Conservation (phyloP, 805 yeast genomes). For the Torulaspora microellipsoides region DNA sequence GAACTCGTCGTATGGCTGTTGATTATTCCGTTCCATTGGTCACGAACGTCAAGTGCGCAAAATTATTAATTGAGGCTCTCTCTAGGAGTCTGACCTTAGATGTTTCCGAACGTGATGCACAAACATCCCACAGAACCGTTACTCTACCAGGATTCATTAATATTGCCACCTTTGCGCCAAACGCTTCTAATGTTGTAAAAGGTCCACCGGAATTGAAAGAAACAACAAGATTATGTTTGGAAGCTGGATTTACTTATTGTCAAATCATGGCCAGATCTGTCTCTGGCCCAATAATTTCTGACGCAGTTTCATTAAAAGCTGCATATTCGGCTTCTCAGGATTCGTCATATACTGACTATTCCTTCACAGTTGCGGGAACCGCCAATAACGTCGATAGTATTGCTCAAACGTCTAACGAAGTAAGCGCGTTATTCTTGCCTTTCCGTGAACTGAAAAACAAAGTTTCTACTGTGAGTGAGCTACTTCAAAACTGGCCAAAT, state of each 20-base stretch:
- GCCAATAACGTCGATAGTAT: conserved; percentile 60
- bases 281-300: conserved; percentile 57
- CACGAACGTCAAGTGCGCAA: conserved; percentile 96
- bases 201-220: conserved; percentile 58
- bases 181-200: conserved; percentile 42
- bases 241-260: conserved; percentile 84
- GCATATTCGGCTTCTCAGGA: conserved; percentile 51
- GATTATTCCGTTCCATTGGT: conserved; percentile 97
- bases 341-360: conserved; percentile 73
- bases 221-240: conserved; percentile 64
- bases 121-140: conserved; percentile 80
- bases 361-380: conserved; percentile 79
- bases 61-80: conserved; percentile 90
- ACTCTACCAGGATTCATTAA: conserved; percentile 84
- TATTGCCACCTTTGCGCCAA: conserved; percentile 73
- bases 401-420: conserved; percentile 55
- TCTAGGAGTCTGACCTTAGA: conserved; percentile 63
- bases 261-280: conserved; percentile 71
- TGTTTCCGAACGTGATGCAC: conserved; percentile 76
- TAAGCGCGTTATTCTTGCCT: conserved; percentile 79
- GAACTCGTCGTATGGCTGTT: conserved; percentile 99
- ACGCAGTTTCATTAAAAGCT: conserved; percentile 57
- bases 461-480: conserved; percentile 74
- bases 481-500: conserved; percentile 79
- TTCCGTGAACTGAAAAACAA: conserved; percentile 67